Conservation (phyloP, 2,329 filamentous ascomycete genomes). For the Colletotrichum sansevieriae region DNA sequence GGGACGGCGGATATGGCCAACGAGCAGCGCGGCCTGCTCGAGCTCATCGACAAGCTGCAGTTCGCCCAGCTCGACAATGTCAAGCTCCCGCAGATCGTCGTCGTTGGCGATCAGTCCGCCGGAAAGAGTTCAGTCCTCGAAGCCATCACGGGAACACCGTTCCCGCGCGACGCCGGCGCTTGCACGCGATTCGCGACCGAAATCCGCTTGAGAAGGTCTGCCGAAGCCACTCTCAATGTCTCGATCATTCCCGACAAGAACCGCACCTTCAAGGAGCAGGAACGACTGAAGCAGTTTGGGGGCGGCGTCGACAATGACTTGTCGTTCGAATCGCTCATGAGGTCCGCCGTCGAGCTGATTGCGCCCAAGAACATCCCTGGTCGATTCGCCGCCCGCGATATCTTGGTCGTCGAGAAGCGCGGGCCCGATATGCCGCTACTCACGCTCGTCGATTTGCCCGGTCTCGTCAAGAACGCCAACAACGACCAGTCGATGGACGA, state of each 20-base stretch:
- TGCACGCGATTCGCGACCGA: slow-evolving; percentile 74
- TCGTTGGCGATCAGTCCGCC: slow-evolving; percentile 74
- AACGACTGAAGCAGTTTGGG: slow-evolving; percentile 61
- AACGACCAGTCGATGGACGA: slow-evolving; percentile 66
- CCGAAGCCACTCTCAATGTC: slow-evolving; percentile 60
- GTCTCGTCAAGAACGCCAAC: slow-evolving; percentile 67
- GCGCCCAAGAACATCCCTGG: slow-evolving; percentile 63
- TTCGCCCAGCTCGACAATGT: slow-evolving; percentile 65
- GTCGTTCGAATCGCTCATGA: slow-evolving; percentile 65
- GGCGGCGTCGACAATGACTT: slow-evolving; percentile 59
- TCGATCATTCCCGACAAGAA: slow-evolving; percentile 68
- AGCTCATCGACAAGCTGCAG: slow-evolving; percentile 69
- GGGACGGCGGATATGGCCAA: slow-evolving; percentile 63
- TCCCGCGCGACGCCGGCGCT: slow-evolving; percentile 70
- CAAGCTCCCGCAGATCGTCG: slow-evolving; percentile 71
- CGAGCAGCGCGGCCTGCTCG: slow-evolving; percentile 69
- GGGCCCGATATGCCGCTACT: slow-evolving; percentile 71
- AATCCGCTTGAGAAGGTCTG: slow-evolving; percentile 65
- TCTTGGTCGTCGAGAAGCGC: slow-evolving; percentile 70
- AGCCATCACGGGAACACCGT: slow-evolving; percentile 72
- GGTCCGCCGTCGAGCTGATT: slow-evolving; percentile 63
- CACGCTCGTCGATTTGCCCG: slow-evolving; percentile 73
- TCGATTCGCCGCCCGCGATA: slow-evolving; percentile 64
- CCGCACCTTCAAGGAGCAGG: slow-evolving; percentile 61
- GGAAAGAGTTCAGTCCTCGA: slow-evolving; percentile 75